Base-by-base conservation (phyloP, 257 asterid genomes). In the Nicotiana sylvestris region DNA sequence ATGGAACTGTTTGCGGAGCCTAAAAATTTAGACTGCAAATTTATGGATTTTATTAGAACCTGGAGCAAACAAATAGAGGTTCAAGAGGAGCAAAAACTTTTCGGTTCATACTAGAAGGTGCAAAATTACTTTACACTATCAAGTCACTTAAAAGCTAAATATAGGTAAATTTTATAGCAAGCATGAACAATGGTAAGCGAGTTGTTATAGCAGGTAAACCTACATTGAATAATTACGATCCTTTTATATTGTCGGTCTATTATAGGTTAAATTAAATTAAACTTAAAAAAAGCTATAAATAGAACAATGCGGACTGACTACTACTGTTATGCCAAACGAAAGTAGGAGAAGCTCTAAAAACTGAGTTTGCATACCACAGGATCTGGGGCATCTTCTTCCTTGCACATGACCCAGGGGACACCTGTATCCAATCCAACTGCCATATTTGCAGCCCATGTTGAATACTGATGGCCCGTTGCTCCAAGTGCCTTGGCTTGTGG, bases 361-460 rank as follows among this genome's bases (percentile, higher is more conserved):
- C 66, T 56, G 57, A 21, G 64, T 27, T n/a, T 64, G 67, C 91
- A 81, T 82, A 96, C 99, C 89, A 96, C 93, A 4, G 97, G 98
- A 85, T 94, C 98, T 3, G 99, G 99, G 43, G 91, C 91, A 85
- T 88, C 91, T 35, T 88, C 91, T 86, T 88, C 90, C 85, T 88
- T 88, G 88, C 91, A 88, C 91, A 88, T 88, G 39, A 88, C 88
- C 91, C 91, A 88, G 5, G 91, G 91, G 82, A 88, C 90, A 15
- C 91, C 91, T 13, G 91, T 88, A 67, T 84, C 84, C 84, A 67
- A 39, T 64, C 76, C 87, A 35, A 88, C 90, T 6, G 91, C 91
- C 91, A 88, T 85, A 30, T 88, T 87, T 67, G 91, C 91, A 15
- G 91, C 90, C 91, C 91, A 88, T 30, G 61, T 81, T 69, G 87